Evolutionary conservation across 495 filamentous ascomycete genomes (phyloP), one percentile per base, ranked within the genome.

Genomic region (Aspergillus biplanus): DNA sequence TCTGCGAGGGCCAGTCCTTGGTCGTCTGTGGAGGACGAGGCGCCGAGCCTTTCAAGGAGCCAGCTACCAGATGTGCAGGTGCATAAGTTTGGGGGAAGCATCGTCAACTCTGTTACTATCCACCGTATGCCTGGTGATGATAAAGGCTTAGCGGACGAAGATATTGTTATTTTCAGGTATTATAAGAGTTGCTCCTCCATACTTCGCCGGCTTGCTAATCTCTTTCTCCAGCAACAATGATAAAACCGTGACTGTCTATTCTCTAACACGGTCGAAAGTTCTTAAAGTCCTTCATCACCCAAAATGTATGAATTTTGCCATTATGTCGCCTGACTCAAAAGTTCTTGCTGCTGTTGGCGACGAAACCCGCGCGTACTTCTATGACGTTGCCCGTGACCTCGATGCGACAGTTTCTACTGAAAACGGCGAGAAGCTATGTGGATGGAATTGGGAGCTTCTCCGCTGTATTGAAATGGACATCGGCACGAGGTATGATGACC

Each of bases 231-330:
- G 86, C 54, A 97, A 97, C 75, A 99, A 99, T 71, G 95, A 99
- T 72, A 87, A 86, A 69, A 91, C 90, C 1, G 88, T 98, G 33
- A 86, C 87, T 16, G 78, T 97, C 15, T 92, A 92, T 70, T 89
- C 88, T 37, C 80, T 98, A 7, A 81, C 86, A 13, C 81, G 85
- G 37, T 74, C 82, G 33, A 76, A 83, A 58, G 79, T 90, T 58
- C 74, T 93, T 44, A 85, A 89, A 42, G 82, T 87, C 54, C 74
- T 97, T 21, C 79, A 85, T 6, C 90, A 93, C 62, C 86, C 89
- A 44, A 87, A 90, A 65, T 87, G 85, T 58, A 94, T 97, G 78
- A 99, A 99, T 73, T 93, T 95, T 73, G 91, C 93, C 6, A 87
- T 92, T 18, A 87, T 99, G 48, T 97, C 93, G 33, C 95, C 95